Conservation (phyloP, 768 basidiomycete species). For the Leucosporidium yakuticum region DNA sequence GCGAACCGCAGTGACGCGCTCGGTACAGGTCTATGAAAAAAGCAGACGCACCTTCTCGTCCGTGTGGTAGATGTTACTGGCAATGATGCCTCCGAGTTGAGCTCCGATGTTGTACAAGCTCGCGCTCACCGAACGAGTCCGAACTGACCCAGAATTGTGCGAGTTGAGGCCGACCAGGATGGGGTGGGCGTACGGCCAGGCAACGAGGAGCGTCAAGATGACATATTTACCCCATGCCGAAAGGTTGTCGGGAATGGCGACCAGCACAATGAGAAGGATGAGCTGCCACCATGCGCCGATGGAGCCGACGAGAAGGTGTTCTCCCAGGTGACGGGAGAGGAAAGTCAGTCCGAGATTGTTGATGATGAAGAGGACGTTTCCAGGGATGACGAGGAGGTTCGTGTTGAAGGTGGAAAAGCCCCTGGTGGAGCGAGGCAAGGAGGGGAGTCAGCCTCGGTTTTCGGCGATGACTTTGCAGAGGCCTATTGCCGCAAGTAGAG, state of each 20-base stretch:
- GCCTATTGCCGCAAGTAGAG: no score
- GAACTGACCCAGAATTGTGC: conserved; percentile 41
- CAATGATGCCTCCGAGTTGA: conserved; percentile 40
- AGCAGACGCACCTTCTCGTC: no score
- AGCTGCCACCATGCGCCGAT: conserved; percentile 22
- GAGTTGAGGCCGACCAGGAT: conserved; percentile 43
- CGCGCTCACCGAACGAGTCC: conserved; percentile 43
- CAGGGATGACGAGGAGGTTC: conserved; percentile 43
- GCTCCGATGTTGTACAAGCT: conserved; percentile 45
- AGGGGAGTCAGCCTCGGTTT: no score
- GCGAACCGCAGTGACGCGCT: no score
- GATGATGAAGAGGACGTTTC: conserved; percentile 40
- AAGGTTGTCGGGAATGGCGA: conserved; percentile 24
- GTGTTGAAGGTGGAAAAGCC: conserved; percentile 42
- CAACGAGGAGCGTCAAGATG: conserved; percentile 18
- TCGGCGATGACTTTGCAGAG: neutral
- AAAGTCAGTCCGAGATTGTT: conserved; percentile 35
- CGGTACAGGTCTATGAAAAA: no score
- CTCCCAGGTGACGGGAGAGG: conserved; percentile 33
- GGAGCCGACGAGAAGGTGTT: conserved; percentile 32
- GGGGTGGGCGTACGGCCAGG: conserved; percentile 38
- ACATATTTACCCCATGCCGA: conserved; percentile 41
- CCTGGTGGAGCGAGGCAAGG: no score
- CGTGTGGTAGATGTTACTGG: conserved; percentile 35
- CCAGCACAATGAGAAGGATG: conserved; percentile 40